phyloP scores from a whole-genome alignment of 2,329 filamentous ascomycete genomes.

The Dendrostoma leiphaemia region DNA sequence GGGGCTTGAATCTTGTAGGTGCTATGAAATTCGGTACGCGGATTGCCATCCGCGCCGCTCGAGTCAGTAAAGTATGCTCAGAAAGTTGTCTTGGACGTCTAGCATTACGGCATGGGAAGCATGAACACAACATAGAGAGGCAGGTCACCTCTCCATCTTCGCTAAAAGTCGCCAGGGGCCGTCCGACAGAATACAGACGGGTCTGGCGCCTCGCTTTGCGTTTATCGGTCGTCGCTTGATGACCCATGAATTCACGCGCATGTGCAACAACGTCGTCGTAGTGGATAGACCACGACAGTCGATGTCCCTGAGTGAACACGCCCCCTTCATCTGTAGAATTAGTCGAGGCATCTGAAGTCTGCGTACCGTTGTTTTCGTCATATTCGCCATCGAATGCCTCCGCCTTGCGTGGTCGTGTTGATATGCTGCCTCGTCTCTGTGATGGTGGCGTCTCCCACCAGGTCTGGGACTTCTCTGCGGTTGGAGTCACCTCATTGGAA shows the following conservation, averaged over 20 bases:
- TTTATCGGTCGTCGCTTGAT: constrained; percentile 13
- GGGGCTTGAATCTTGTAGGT: constrained; percentile 76
- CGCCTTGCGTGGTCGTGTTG: constrained; percentile 50
- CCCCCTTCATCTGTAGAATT: background rate
- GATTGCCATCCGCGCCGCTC: constrained; percentile 57
- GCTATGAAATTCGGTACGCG: constrained; percentile 31
- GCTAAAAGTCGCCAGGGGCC: background rate
- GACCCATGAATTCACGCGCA: constrained; percentile 1
- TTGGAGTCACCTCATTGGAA: constrained; percentile 35
- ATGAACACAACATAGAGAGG: background rate
- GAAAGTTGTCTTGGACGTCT: background rate
- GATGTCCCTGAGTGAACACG: background rate
- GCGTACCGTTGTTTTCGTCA: constrained; percentile 59
- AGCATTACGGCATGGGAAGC: background rate
- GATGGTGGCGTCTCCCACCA: constrained; percentile 72
- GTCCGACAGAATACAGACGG: constrained; percentile 15
- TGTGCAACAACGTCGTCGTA: constrained; percentile 6
- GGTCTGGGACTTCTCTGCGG: constrained; percentile 46
- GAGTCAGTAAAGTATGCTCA: constrained; percentile 48
- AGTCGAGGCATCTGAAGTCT: background rate
- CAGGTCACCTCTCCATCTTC: background rate
- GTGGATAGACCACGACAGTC: constrained; percentile 8
- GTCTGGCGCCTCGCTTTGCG: constrained; percentile 15
- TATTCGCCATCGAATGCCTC: constrained; percentile 67
- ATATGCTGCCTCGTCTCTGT: constrained; percentile 45